Percentiles rank a stretch among this genome's conserved stretches.
These are phyloP conservation scores for Quercus bicolor DNA, from an alignment of 306 rosid species.

Conservation along the genomic window DNA sequence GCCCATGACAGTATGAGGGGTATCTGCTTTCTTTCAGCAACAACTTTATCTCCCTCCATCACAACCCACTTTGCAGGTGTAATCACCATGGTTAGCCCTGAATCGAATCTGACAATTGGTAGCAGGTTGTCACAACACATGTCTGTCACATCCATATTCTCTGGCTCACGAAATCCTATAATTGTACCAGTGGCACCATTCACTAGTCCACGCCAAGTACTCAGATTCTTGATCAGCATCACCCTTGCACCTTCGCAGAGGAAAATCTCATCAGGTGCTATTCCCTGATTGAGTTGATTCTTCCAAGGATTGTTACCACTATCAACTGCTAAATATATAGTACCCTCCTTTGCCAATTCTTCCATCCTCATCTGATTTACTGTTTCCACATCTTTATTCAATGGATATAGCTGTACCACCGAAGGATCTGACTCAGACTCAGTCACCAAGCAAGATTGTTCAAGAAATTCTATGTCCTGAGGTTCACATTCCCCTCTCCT, in stretches of 20 bases:
- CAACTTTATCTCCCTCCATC: constrained; percentile 29
- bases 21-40: constrained; percentile 48
- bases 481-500: constrained; percentile 43
- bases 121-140: constrained; percentile 24
- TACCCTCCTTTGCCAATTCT: constrained; percentile 27
- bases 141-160: neutral
- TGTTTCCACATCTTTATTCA: constrained; percentile 30
- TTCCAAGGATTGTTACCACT: constrained; percentile 23
- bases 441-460: constrained; percentile 17
- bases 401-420: constrained; percentile 44
- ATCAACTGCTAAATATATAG: constrained; percentile 40
- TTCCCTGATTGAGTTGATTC: constrained; percentile 34
- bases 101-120: constrained; percentile 48
- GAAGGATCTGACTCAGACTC: constrained; percentile 28
- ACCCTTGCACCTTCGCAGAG: constrained; percentile 55
- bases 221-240: constrained; percentile 50
- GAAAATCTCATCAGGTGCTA: constrained; percentile 28
- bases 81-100: constrained; percentile 24
- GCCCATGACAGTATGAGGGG: constrained; percentile 60
- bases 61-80: constrained; percentile 37
- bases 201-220: constrained; percentile 30
- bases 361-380: constrained; percentile 41
- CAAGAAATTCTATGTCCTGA: constrained; percentile 23
- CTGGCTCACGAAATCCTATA: constrained; percentile 13
- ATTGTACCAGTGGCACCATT: constrained; percentile 60